Conservation (phyloP, 2,329 filamentous ascomycete genomes). For the Tolypocladium tropicale region DNA sequence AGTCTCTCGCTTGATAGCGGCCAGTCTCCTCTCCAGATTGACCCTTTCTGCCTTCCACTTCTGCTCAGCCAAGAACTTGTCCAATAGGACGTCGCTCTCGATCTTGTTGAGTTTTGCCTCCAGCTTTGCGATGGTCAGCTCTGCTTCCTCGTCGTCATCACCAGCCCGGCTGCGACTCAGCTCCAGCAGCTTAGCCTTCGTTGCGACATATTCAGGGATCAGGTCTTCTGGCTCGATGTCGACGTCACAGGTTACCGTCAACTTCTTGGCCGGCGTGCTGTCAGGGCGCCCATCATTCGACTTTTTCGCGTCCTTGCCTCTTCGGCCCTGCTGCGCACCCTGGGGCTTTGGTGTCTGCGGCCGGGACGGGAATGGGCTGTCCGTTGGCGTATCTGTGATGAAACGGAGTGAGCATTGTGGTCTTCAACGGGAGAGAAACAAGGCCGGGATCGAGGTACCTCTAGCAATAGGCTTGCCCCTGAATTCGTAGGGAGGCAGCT, state of each 20-base stretch:
- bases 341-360: conserved; percentile 35
- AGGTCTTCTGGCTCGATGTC: conserved; percentile 68
- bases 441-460: conserved; percentile 14
- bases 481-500: conserved; percentile 61
- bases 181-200: conserved; percentile 58
- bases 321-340: conserved; percentile 13
- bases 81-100: conserved; percentile 68
- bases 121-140: conserved; percentile 51
- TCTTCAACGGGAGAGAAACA: background rate
- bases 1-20: conserved; percentile 32
- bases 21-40: conserved; percentile 51
- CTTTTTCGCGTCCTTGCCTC: conserved; percentile 21
- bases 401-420: conserved; percentile 4
- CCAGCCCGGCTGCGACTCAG: conserved; percentile 17
- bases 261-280: conserved; percentile 27
- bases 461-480: conserved; percentile 25
- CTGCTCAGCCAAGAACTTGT: conserved; percentile 52
- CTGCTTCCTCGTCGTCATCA: conserved; percentile 12
- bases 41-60: conserved; percentile 53
- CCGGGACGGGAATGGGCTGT: conserved; percentile 40
- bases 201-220: conserved; percentile 64
- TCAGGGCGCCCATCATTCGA: conserved; percentile 5
- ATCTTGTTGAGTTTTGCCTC: conserved; percentile 67
- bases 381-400: conserved; percentile 33
- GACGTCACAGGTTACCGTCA: conserved; percentile 46